Percentiles rank a stretch among this genome's conserved stretches.
phyloP scores from a whole-genome alignment of 2,329 filamentous ascomycete species.

The Diaporthe helianthi region DNA sequence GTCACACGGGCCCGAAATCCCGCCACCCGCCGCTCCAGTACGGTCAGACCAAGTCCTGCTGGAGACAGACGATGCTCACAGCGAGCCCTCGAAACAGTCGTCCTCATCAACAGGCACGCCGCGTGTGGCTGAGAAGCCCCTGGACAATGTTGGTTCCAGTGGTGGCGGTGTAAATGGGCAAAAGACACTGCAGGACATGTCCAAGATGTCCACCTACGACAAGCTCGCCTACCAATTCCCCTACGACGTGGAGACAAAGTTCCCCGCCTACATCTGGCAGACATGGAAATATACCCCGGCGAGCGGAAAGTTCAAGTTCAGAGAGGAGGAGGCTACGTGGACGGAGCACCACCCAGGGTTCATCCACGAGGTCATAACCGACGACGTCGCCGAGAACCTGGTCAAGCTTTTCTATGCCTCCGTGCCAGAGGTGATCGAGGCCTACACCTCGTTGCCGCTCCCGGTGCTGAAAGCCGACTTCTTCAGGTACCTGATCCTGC shows the following conservation, averaged over 20 bases:
- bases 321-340: slow-evolving; percentile 89
- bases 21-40: slow-evolving; percentile 42
- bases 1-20: slow-evolving; percentile 54
- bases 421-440: slow-evolving; percentile 78
- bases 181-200: slow-evolving; percentile 72
- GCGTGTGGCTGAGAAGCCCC: slow-evolving; percentile 29
- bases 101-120: slow-evolving; percentile 36
- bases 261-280: slow-evolving; percentile 99
- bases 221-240: slow-evolving; percentile 94
- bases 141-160: slow-evolving; percentile 35
- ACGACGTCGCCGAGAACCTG: slow-evolving; percentile 81
- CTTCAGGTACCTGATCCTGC: slow-evolving; percentile 75
- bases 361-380: slow-evolving; percentile 96
- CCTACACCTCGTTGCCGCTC: slow-evolving; percentile 75
- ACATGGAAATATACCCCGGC: slow-evolving; percentile 92
- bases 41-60: slow-evolving; percentile 44
- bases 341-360: slow-evolving; percentile 86
- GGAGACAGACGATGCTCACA: slow-evolving; percentile 35
- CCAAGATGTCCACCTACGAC: slow-evolving; percentile 73
- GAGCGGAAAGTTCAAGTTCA: slow-evolving; percentile 79
- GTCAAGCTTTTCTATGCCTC: slow-evolving; percentile 87
- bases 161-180: slow-evolving; percentile 47
- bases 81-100: slow-evolving; percentile 37
- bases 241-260: slow-evolving; percentile 87
- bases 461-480: slow-evolving; percentile 82